Percentiles rank a stretch among this genome's conserved stretches.
Conservation (phyloP, 345 rosid species). For the Linum trigynum region DNA sequence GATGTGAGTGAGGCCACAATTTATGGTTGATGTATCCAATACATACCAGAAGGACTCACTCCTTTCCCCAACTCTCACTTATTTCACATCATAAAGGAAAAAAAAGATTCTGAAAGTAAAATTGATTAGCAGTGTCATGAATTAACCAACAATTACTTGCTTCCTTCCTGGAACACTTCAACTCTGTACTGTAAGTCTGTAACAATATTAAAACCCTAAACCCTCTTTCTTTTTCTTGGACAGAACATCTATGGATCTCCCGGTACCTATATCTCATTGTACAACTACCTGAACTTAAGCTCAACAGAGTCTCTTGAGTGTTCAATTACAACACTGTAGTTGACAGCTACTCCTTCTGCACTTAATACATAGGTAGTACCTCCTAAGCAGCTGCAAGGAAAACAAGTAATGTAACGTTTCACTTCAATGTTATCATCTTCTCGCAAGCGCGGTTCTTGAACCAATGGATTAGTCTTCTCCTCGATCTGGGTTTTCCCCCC, state of each 20-base stretch:
- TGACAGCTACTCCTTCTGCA: too few species aligned
- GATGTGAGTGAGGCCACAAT: neutral
- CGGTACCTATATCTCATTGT: neutral
- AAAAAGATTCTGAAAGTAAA: too few species aligned
- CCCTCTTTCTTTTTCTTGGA: neutral
- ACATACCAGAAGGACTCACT: neutral
- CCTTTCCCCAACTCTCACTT: neutral
- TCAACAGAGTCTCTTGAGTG: neutral
- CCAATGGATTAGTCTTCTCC: neutral
- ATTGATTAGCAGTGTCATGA: too few species aligned
- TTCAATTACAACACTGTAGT: too few species aligned
- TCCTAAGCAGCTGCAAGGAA: neutral
- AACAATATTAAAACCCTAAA: neutral
- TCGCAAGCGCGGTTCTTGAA: neutral
- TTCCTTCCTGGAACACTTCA: neutral
- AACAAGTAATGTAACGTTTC: neutral
- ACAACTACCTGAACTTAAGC: neutral
- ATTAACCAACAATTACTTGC: too few species aligned
- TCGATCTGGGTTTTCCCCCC: neutral
- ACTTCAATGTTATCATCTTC: neutral
- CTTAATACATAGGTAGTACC: neutral
- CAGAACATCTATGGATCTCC: neutral
- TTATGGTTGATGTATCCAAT: neutral
- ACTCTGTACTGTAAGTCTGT: neutral
- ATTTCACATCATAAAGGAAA: neutral